These are phyloP conservation scores for Hypomontagnella monticulosa DNA, from an alignment of 495 filamentous ascomycete species.

Conservation along the genomic window DNA sequence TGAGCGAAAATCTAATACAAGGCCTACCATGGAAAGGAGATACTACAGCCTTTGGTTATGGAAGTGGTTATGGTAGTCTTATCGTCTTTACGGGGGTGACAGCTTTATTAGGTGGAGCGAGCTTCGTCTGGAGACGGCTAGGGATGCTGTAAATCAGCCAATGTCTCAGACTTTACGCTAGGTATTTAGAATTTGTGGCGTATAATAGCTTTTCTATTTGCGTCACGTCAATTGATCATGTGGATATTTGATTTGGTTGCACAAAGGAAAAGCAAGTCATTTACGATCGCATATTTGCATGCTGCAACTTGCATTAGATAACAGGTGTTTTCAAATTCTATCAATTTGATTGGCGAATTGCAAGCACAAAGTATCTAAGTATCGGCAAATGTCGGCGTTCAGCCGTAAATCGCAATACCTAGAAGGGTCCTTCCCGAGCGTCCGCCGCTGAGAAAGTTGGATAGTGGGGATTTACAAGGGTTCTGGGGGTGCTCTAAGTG, in stretches of 20 bases:
- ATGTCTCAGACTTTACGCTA: background rate
- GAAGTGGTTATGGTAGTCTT: constrained; percentile 61
- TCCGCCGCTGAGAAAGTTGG: background rate
- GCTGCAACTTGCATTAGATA: constrained; percentile 25
- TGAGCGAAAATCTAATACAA: constrained; percentile 63
- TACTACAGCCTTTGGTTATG: constrained; percentile 47
- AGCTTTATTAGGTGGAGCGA: constrained; percentile 61
- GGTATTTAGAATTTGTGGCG: constrained; percentile 5
- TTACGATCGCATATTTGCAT: too few relatives aligned
- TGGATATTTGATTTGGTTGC: background rate
- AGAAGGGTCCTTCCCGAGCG: background rate
- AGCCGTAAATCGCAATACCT: constrained; percentile 7
- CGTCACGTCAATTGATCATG: constrained; percentile 2
- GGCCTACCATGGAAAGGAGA: constrained; percentile 44
- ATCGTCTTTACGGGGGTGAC: constrained; percentile 67
- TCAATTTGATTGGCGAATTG: constrained; percentile 37
- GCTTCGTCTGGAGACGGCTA: constrained; percentile 54
- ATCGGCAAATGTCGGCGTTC: constrained; percentile 36
- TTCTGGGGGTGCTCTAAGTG: background rate
- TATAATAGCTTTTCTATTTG: background rate
- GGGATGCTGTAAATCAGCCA: constrained; percentile 26
- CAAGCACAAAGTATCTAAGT: background rate
- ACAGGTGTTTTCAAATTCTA: constrained; percentile 34
- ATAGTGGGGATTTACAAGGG: background rate
- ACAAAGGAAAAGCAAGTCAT: constrained; percentile 5